These are phyloP conservation scores for Prunus campanulata DNA, from an alignment of 306 rosid species.

Conservation along the genomic window DNA sequence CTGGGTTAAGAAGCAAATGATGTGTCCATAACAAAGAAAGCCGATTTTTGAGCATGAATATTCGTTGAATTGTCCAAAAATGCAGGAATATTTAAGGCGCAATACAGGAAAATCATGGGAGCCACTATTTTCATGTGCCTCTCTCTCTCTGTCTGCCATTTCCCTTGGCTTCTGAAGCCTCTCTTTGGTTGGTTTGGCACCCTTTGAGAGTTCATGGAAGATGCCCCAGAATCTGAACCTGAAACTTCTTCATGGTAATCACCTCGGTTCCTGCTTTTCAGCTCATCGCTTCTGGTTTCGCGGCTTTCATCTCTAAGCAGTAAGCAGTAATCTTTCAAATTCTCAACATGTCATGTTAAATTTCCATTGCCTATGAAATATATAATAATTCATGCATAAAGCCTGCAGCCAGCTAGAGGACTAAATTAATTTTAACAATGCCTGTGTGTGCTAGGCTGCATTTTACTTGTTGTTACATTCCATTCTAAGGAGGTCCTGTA, in stretches of 20 bases:
- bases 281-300: conserved; percentile 31
- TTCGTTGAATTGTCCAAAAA: conserved; percentile 32
- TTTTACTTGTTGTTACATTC: neutral
- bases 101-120: conserved; percentile 43
- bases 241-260: conserved; percentile 40
- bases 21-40: conserved; percentile 15
- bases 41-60: conserved; percentile 46
- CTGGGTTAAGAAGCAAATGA: neutral
- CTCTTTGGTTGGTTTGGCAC: conserved; percentile 20
- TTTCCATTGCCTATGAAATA: neutral
- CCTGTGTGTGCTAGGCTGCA: neutral
- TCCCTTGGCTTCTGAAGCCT: conserved; percentile 27
- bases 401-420: too few relatives aligned
- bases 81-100: conserved; percentile 10
- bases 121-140: conserved; percentile 32
- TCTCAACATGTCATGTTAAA: neutral
- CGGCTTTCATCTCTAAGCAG: conserved; percentile 15
- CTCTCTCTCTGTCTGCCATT: conserved; percentile 26
- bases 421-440: too few relatives aligned
- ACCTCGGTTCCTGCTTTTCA: conserved; percentile 26
- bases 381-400: neutral
- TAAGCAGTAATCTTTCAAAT: neutral
- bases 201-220: conserved; percentile 34
- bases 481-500: too few relatives aligned
- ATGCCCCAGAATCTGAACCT: conserved; percentile 31